phyloP scores from a whole-genome alignment of 306 rosid genomes.

The Parietaria judaica region DNA sequence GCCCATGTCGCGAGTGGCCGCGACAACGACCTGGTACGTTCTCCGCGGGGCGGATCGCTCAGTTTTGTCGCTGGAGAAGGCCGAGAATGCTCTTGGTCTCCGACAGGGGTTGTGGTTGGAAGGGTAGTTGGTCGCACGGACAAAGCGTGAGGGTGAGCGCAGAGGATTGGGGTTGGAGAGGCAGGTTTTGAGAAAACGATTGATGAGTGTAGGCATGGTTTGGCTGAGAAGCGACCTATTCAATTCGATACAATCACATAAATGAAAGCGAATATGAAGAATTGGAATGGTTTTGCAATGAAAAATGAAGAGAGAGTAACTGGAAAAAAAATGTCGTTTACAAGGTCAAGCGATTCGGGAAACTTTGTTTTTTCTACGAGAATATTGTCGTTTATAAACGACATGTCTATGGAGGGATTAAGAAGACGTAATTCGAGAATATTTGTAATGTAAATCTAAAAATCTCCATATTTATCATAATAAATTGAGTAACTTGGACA shows the following conservation, averaged over 20 bases:
- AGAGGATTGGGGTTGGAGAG: conserved; percentile 3
- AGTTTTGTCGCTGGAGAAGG: background rate
- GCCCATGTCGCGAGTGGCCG: conserved; percentile 74
- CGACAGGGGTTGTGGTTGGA: background rate
- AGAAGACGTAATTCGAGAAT: too few species aligned
- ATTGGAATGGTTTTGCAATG: background rate
- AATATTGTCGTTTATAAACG: too few species aligned
- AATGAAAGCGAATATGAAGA: background rate
- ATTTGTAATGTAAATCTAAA: too few species aligned
- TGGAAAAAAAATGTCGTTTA: too few species aligned
- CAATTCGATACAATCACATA: background rate
- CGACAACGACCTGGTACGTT: conserved; percentile 84
- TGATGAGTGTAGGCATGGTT: background rate
- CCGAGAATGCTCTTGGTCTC: conserved; percentile 4
- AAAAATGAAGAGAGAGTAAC: too few species aligned
- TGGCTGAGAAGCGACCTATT: background rate
- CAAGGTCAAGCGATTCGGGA: too few species aligned
- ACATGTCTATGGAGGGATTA: too few species aligned
- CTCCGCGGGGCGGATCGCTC: conserved; percentile 38
- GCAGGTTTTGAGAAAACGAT: background rate
- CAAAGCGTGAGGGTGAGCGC: conserved; percentile 1
- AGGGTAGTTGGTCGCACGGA: background rate
- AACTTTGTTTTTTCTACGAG: too few species aligned
- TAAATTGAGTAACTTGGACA: too few species aligned
- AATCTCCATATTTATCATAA: too few species aligned